Evolutionary conservation across 2,329 filamentous ascomycete genomes (phyloP), one percentile per base, ranked within the genome.

Genomic region (Curvularia hawaiiensis): DNA sequence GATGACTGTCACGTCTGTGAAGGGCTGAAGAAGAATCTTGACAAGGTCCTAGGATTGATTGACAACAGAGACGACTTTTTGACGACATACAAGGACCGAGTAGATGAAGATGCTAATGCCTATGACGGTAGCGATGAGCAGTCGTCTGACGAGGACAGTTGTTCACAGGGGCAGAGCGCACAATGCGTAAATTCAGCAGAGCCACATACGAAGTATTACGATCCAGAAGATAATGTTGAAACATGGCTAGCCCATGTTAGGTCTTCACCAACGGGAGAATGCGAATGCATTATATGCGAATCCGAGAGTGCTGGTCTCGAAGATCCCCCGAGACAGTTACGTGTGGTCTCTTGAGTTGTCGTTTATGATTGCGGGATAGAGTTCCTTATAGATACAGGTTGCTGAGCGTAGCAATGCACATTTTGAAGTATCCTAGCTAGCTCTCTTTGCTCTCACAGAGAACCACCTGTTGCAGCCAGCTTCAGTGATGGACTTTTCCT

Each of bases 1-100:
- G 40, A 46, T 16, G 20, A 35, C n/a, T 56, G 54, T 35, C 10
- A n/a, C 14, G 16, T 8, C 33, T 56, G 48, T 56, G 5, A 20
- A 41, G 18, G 5, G 26, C 31, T 18, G 5, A 30, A 20, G 14
- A 18, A 28, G 4, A 44, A 11, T n/a, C 7, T 2, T 11, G 16
- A 18, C 26, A n/a, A 10, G 9, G 5, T 2, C 1, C 14, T 18
- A 16, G 14, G 16, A 4, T 16, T 1, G 5, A n/a, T 10, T 38
- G 35, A 11, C 8, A 26, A 26, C 28, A 12, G 16, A 10, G 8
- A 26, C n/a, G 14, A 18, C 9, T 12, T 26, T 28, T n/a, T 22
- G 24, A n/a, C 3, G 8, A n/a, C 10, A 44, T 9, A 24, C 10
- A 12, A 6, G 26, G 16, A 20, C 4, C 26, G 9, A 9, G 8